Evolutionary conservation across 345 rosid species (phyloP), one percentile per base, ranked within the genome.

Genomic region (Euphorbia lathyris): DNA sequence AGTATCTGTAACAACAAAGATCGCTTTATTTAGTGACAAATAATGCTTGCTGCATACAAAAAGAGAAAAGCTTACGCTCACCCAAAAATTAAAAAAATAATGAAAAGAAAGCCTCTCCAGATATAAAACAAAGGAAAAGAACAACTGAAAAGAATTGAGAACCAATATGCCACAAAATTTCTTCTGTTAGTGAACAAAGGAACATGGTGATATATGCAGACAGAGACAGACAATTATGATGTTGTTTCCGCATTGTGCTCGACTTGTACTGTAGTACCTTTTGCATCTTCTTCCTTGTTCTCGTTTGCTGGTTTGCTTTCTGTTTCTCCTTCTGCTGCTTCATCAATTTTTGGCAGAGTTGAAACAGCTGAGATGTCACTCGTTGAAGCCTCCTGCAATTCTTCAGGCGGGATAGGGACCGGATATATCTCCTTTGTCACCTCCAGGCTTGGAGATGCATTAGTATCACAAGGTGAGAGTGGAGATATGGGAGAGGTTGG

Each of bases 401-500:
- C 81, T 77, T 73, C 70, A 30, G 67, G 51, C 0, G 57, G 67
- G 25, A 9, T 5, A 2, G 45, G 79, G 34, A 73, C 57, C 10
- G 78, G 58, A 26, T 29, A 63, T 10, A 74, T 69, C 78, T 82
- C 86, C 79, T 75, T 51, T 7, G 76, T 74, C 20, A 27, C 22
- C 6, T 72, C 56, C 26, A 70, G 74, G 70, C 75, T 70, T 19
- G 47, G 23, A 42, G 76, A 65, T 42, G 69, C 23, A 29, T 80
- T 59, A 48, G 43, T 26, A 32, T 87, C 79, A 7, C 83, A 78
- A 40, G 80, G 78, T 22, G 89, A 79, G 57, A 86, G 38, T 17
- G 93, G 86, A 23, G 87, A 80, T 22, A 68, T 65, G 27, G 96
- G 88, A 3, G 92, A 82, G 30, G 89, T 76, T 27, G 93, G 89